These are phyloP conservation scores for Tympanopsis confertula DNA, from an alignment of 2,329 filamentous ascomycete genomes.

Conservation along the genomic window DNA sequence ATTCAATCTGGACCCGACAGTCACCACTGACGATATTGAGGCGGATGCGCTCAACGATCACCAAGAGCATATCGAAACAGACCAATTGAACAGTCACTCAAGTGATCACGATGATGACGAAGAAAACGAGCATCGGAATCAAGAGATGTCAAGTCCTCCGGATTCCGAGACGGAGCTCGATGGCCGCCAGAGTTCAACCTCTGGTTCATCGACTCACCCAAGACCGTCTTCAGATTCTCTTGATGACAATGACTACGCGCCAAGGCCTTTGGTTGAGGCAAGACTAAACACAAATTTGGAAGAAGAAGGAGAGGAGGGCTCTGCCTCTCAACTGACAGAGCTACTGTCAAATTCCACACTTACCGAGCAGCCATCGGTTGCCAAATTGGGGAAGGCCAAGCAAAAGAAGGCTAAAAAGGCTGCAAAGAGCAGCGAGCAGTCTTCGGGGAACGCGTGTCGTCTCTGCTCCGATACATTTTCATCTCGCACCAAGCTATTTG, in stretches of 20 bases:
- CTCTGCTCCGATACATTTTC: neutral
- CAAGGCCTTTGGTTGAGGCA: constrained; percentile 5
- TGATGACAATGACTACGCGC: constrained; percentile 6
- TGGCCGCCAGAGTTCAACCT: constrained; percentile 3
- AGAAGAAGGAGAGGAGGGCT: constrained; percentile 2
- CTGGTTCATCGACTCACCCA: constrained; percentile 3
- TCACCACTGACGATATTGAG: neutral
- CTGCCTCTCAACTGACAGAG: constrained; percentile 4
- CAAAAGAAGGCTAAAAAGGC: constrained; percentile 36
- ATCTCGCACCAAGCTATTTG: no score
- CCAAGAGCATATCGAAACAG: constrained; percentile 2
- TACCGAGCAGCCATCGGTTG: constrained; percentile 11
- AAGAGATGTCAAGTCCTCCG: no score
- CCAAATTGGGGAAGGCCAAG: constrained; percentile 38
- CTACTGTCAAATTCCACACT: constrained; percentile 14
- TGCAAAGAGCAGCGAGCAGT: constrained; percentile 10
- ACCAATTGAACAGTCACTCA: no score
- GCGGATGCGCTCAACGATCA: neutral
- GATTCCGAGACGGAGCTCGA: no score
- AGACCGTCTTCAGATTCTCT: neutral
- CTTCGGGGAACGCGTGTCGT: neutral
- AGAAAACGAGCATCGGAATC: neutral
- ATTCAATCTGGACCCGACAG: constrained; percentile 30
- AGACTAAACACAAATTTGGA: constrained; percentile 3
- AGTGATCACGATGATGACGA: constrained; percentile 2